Evolutionary conservation across 805 yeast species (phyloP), one percentile per base, ranked within the genome.

Genomic region (Wickerhamomyces bovis): DNA sequence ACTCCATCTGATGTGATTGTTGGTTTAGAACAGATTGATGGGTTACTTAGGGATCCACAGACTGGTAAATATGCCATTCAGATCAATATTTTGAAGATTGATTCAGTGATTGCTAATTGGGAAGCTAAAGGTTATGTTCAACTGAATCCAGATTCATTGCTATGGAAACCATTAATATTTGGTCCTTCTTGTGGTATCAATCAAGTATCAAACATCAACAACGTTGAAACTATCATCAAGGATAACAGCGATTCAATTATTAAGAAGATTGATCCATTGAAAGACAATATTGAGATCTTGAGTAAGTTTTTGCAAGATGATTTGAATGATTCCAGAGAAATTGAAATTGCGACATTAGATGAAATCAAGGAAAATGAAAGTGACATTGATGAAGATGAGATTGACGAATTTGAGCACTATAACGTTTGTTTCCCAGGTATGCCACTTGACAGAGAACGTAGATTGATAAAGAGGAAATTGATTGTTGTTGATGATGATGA

Each of bases 181-280:
- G 95, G 95, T 0, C 92, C 94, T 0, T 83, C 90, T 0, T 89
- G 94, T 20, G 96, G 95, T 13, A 82, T 88, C 31, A 84, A 85
- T 56, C 70, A 71, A 20, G 66, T 67, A 19, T 39, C 51, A 16
- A 69, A 66, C 6, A 56, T 62, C 4, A 69, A 66, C 7, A 57
- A 63, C 4, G 69, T 64, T 22, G 65, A 65, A 25, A 56, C 65
- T 0, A 46, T 56, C 1, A 51, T 49, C 2, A 46, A 47, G 6
- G 48, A 51, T 6, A 8, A 7, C 11, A n/a, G 41, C 38, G 50
- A 45, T 8, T 41, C 46, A 1, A 21, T n/a, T 8, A 11, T n/a
- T 22, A 43, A n/a, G 22, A 51, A n/a, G 39, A 48, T 47, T 26
- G 72, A 69, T 48, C 58, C 63, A 13, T 66, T 68, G 59, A 67